Evolutionary conservation across 371 early-diverging fungal genomes (phyloP).

Genomic region (Mortierella polycephala): DNA sequence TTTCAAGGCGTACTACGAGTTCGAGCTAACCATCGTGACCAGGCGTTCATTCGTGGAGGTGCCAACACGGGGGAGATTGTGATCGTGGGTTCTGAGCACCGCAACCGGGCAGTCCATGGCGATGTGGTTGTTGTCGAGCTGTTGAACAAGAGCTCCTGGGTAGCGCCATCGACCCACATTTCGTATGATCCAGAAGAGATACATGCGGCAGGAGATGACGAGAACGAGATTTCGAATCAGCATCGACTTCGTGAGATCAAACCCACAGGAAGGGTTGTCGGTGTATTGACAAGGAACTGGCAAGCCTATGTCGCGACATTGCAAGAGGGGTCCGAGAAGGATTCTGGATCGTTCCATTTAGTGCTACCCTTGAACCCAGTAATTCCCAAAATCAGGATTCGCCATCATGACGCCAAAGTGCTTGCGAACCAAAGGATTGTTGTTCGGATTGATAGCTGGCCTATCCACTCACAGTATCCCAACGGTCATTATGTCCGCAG

Average conservation of each 20-base stretch:
- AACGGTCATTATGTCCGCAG: slow-evolving; percentile 91
- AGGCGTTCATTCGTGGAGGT: slow-evolving; percentile 67
- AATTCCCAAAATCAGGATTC: slow-evolving; percentile 92
- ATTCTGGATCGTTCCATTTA: slow-evolving; percentile 71
- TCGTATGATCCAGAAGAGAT: slow-evolving; percentile 58
- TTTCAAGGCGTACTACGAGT: slow-evolving; percentile 65
- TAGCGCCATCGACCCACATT: slow-evolving; percentile 61
- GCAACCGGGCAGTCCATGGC: slow-evolving; percentile 89
- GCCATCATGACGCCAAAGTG: slow-evolving; percentile 77
- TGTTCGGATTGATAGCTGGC: slow-evolving; percentile 92
- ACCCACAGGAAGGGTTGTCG: slow-evolving; percentile 81
- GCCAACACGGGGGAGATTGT: slow-evolving; percentile 66
- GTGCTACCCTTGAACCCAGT: slow-evolving; percentile 84
- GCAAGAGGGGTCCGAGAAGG: slow-evolving; percentile 67
- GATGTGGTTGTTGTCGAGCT: slow-evolving; percentile 85
- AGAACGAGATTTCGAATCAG: slow-evolving; percentile 26
- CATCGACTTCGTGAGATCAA: slow-evolving; percentile 33
- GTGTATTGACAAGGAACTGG: slow-evolving; percentile 89
- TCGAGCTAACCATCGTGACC: slow-evolving; percentile 61
- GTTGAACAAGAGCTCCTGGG: slow-evolving; percentile 73
- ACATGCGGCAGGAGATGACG: slow-evolving; percentile 55
- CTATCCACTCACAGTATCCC: slow-evolving; percentile 80
- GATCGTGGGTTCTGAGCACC: slow-evolving; percentile 73
- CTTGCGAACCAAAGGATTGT: slow-evolving; percentile 85
- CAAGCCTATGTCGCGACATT: slow-evolving; percentile 91